phyloP scores from a whole-genome alignment of 441 rosid genomes.

The Geranium incanum region DNA sequence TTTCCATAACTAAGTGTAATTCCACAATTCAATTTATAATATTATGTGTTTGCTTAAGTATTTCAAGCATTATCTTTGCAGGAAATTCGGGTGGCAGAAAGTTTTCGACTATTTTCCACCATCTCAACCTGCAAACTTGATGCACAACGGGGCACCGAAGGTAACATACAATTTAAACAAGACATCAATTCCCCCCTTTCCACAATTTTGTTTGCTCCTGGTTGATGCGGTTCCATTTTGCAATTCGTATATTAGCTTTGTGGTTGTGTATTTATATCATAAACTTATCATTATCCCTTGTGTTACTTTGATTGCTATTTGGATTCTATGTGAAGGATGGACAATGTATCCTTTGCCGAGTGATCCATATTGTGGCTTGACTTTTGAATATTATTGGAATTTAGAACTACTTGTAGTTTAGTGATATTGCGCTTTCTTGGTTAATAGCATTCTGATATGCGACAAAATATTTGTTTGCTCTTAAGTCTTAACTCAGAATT shows the following conservation, averaged over 20 bases:
- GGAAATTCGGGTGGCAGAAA: slow-evolving; percentile 79
- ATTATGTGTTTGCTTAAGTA: slow-evolving; percentile 12
- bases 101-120: slow-evolving; percentile 81
- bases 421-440: neutral
- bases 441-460: neutral
- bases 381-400: neutral
- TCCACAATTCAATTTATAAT: neutral
- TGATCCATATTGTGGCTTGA: neutral
- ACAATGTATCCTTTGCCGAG: neutral
- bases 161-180: slow-evolving; percentile 24
- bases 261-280: neutral
- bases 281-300: neutral
- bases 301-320: neutral
- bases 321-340: neutral
- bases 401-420: neutral
- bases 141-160: slow-evolving; percentile 43
- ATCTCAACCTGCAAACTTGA: slow-evolving; percentile 62
- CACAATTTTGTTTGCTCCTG: neutral
- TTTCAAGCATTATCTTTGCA: slow-evolving; percentile 27
- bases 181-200: neutral
- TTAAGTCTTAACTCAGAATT: neutral
- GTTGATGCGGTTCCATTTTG: neutral
- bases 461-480: neutral
- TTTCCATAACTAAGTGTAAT: neutral
- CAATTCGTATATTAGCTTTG: neutral